Conservation (phyloP, 306 rosid species). For the Leucaena leucocephala region DNA sequence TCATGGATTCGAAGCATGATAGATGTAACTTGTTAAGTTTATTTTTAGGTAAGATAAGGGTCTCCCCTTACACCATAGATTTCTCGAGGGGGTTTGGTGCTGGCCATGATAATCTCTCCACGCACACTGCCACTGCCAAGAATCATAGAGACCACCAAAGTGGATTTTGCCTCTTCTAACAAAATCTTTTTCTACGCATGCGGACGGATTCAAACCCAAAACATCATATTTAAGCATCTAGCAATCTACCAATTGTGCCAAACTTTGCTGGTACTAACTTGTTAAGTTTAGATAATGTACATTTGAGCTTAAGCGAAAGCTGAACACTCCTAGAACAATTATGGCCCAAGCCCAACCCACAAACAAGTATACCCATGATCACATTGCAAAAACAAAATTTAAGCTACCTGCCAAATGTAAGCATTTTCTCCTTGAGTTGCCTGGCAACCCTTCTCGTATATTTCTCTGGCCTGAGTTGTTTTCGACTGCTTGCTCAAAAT, state of each 20-base stretch:
- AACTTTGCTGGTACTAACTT: too few species aligned
- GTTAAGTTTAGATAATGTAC: not conserved
- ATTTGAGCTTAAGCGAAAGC: not conserved
- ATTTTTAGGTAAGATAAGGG: too few species aligned
- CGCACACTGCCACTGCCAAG: too few species aligned
- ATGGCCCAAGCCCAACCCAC: not conserved
- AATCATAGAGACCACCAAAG: too few species aligned
- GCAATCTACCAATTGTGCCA: too few species aligned
- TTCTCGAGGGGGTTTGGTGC: too few species aligned
- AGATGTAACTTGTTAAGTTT: not conserved
- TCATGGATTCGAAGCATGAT: not conserved
- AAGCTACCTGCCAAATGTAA: constrained; percentile 90
- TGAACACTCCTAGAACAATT: not conserved
- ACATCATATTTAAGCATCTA: too few species aligned
- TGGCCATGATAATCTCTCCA: too few species aligned
- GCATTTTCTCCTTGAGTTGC: constrained; percentile 96
- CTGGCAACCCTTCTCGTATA: constrained; percentile 93
- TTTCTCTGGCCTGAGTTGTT: constrained; percentile 70
- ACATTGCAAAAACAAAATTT: constrained; percentile 8
- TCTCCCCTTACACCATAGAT: too few species aligned
- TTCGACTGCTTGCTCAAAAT: constrained; percentile 70
- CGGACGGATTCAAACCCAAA: too few species aligned
- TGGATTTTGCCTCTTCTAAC: too few species aligned
- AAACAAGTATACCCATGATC: constrained; percentile 3
- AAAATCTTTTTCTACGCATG: too few species aligned